Base-by-base conservation (phyloP, 192 early-diverging fungal species). In the Coemansia sp. region DNA sequence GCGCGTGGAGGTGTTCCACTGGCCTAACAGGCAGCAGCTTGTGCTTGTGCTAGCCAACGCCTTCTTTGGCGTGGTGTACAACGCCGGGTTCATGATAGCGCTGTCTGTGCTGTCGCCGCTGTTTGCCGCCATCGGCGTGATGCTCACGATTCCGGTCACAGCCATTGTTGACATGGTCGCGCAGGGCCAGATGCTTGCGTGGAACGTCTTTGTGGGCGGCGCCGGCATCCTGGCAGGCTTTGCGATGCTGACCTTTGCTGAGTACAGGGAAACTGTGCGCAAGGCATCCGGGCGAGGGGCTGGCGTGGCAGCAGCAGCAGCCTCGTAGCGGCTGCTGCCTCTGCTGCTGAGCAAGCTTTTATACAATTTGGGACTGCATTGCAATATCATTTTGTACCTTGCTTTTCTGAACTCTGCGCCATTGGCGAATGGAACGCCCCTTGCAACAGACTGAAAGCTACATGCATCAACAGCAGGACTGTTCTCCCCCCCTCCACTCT, bases 101-200 rank as follows among this genome's bases (percentile, higher is more conserved):
- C 89, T 95, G 59, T 86, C 90, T 2, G 74, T 92, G 52, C 89
- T 88, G 6, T 89, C 79, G 34, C 85, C 86, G 26, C 72, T 89
- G 30, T 91, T 92, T 87, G 93, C 92, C 0, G 84, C 92, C 52
- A 83, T 93, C 23, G 93, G 92, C 24, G 84, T 91, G 23, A 91
- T 95, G 90, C 83, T 92, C 43, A 94, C 92, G 9, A 89, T 92
- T 36, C 92, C 92, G 4, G 71, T 82, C 24, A 90, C 92, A 53
- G 89, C 91, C 11, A 66, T 85, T 8, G 75, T 81, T 5, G 89
- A 90, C 62, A 77, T 89, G 68, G 36, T 77, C 9, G 65, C 84
- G 21, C 85, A 84, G 56, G 83, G 84, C 55, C 67, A 81, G 10
- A 69, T 81, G 64, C 76, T 88, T 23, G 72, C 84, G 8, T 78